Evolutionary conservation across 257 asterid genomes (phyloP), one percentile per base, ranked within the genome.

Genomic region (Scutellaria minor): DNA sequence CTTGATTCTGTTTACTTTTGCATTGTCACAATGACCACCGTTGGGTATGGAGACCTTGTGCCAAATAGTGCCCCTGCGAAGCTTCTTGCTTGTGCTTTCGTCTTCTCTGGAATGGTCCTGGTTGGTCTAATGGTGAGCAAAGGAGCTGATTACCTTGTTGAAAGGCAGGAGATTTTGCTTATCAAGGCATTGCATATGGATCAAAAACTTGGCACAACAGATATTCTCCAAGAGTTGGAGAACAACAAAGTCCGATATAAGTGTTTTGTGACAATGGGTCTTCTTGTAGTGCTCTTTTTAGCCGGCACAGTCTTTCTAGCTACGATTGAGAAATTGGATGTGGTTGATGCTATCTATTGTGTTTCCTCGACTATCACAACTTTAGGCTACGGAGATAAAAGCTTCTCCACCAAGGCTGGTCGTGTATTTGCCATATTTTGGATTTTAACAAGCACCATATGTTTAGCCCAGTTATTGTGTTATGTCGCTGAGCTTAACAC

Each of bases 11-110:
- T 89, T 67, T 94, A 91, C 85, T 94, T 94, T 65, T 89, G 96
- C 85, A 87, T 94, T 39, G 97, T 94, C 66, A 94, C 98, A 9
- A 94, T 94, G 97, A 94, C 98, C 18, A 94, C 96, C 7, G 92
- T 94, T 42, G 98, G 98, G 66, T 94, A 94, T 56, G 98, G 98
- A 22, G 98, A 94, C 75, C 89, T 94, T 8, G 96, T 94, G 12
- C 98, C 98, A 11, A 69, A 81, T 31, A 86, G 89, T 59, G 40
- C 72, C 1, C 72, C 82, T 52, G 24, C 97, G 1, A 94, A 94
- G 66, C 91, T 94, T 24, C 93, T 94, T 14, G 95, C 98, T 9
- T 89, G 96, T 65, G 90, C 57, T 56, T 94, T 88, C 46, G 97
- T 94, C 74, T 91, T 94, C 81, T 91, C 97, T 0, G 98, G 97